Evolutionary conservation across 2,329 filamentous ascomycete genomes (phyloP), one percentile per base, ranked within the genome.

Genomic region (Trichoderma sp.): DNA sequence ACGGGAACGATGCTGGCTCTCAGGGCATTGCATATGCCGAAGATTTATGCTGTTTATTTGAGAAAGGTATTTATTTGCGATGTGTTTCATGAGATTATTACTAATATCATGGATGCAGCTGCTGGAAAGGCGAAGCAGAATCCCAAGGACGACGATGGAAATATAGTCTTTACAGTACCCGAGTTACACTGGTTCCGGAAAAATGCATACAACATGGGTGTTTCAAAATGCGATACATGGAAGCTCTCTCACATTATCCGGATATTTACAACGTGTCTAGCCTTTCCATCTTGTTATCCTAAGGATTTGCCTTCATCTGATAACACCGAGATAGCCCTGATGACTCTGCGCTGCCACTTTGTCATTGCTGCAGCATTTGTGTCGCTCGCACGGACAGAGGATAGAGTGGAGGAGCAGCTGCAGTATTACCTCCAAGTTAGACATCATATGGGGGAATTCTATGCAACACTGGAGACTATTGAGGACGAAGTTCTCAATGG

Each of bases 111-210:
- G 39, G 9, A 17, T 27, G 8, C 50, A 78, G 77, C 74, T 25
- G 72, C 73, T 27, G 72, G 73, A 29, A 64, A 73, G 65, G 73
- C 78, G 22, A 67, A 80, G 35, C 71, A 78, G 68, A 77, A 76
- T 19, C 79, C 74, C 3, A 80, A 74, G 61, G 80, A 80, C 70
- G 76, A 72, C 48, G 73, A 80, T 19, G 81, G 80, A 9, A 77
- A 78, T 35, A 86, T 78, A 70, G 67, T 84, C 1, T 93, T 93
- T 74, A 86, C 84, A 0, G 68, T 84, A 0, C 76, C 82, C 3
- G 93, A 97, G 72, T 81, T 96, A 4, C 86, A 94, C 71, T 97
- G 93, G 93, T 94, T 97, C 75, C 90, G 89, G 42, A 89, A 89
- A 70, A 94, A 92, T 70, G 85, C 90, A 1, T 97, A 96, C 80